Conservation (phyloP, 2,329 filamentous ascomycete species). For the Hypocreales sp. region DNA sequence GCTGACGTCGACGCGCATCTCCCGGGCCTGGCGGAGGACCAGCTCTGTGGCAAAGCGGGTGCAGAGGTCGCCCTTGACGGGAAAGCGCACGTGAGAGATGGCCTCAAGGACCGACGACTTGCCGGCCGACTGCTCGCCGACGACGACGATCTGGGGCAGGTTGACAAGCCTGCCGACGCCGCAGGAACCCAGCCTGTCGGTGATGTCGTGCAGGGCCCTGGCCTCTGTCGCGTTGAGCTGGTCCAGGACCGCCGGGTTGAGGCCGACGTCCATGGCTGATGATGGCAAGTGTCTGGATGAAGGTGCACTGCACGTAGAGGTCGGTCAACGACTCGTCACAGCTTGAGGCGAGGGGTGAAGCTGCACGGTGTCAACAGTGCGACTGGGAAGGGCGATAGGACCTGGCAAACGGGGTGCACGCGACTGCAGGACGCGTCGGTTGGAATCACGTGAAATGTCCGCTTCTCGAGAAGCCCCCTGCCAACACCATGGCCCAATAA, state of each 20-base stretch:
- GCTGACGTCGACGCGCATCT: conserved; percentile 22
- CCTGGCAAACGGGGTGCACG: too few relatives aligned
- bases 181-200: conserved; percentile 33
- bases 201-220: conserved; percentile 33
- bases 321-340: too few relatives aligned
- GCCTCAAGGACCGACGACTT: conserved; percentile 53
- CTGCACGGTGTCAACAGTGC: too few relatives aligned
- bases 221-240: conserved; percentile 26
- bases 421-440: too few relatives aligned
- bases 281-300: background rate
- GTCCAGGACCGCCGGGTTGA: conserved; percentile 4
- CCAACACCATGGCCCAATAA: too few relatives aligned
- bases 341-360: too few relatives aligned
- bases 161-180: conserved; percentile 31
- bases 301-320: background rate
- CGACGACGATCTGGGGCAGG: conserved; percentile 40
- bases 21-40: conserved; percentile 26
- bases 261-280: conserved; percentile 1
- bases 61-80: conserved; percentile 36
- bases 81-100: conserved; percentile 44
- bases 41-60: conserved; percentile 48
- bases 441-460: too few relatives aligned
- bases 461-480: too few relatives aligned
- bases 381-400: too few relatives aligned
- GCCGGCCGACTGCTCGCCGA: conserved; percentile 43